Evolutionary conservation across 2,329 filamentous ascomycete genomes (phyloP), one percentile per base, ranked within the genome.

Genomic region (Fusarium pseudoanthophilum): DNA sequence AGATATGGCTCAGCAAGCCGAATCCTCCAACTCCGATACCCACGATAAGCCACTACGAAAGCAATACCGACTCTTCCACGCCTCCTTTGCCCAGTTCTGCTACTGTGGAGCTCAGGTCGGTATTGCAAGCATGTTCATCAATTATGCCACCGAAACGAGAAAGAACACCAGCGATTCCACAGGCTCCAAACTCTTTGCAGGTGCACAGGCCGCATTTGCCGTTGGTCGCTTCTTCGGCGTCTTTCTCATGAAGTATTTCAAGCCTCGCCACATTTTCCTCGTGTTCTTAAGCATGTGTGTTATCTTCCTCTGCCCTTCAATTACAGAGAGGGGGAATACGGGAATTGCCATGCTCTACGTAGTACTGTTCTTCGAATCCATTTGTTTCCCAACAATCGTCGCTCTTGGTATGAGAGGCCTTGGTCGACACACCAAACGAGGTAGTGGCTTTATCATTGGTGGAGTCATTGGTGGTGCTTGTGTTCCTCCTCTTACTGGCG

Each of bases 351-450:
- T 94, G 85, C 87, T 94, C 30, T 93, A 90, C 81, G 72, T 93
- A 18, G 89, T 91, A 6, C 85, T 95, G 26, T 94, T 95, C 85
- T 95, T 95, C 81, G 93, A 94, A 82, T 92, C 89, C 8, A 92
- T 94, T 78, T 92, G 91, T 80, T 95, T 95, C 85, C 93, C 93
- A 0, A 95, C 92, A 20, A 94, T 95, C 75, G 90, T 95, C 24
- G 92, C 92, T 10, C 86, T 95, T 5, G 92, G 92, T 8, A 93
- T 94, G 85, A 88, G 92, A 30, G 92, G 92, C 2, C 86, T 95
- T 2, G 93, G 93, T 6, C 88, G 90, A 30, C 91, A 95, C 82
- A 93, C 91, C 39, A 95, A 95, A 85, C 88, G 92, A 64, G 93
- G 93, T 2, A 91, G 90, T 3, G 92, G 92, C 4, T 92, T 89